Conservation (phyloP, 116 monocot species). For the Trichopus zeylanicus region DNA sequence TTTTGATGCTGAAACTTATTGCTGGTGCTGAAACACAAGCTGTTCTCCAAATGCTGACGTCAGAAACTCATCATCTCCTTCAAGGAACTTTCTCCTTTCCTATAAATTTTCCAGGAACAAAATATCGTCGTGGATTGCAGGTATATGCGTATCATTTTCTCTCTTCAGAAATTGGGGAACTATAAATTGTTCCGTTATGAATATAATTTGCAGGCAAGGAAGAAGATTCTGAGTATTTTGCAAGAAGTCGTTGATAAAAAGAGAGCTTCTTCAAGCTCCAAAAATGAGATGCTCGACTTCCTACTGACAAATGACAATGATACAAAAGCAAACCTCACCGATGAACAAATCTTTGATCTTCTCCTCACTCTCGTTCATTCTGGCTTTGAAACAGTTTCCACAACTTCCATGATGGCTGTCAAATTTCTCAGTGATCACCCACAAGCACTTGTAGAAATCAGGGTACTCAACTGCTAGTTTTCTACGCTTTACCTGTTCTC, state of each 20-base stretch:
- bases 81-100: slow-evolving; percentile 65
- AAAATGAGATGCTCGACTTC: slow-evolving; percentile 65
- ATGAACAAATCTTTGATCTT: slow-evolving; percentile 80
- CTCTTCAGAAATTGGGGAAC: background rate
- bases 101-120: slow-evolving; percentile 70
- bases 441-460: slow-evolving; percentile 63
- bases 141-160: slow-evolving; percentile 14
- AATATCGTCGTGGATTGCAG: slow-evolving; percentile 55
- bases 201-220: slow-evolving; percentile 49
- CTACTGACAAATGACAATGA: slow-evolving; percentile 34
- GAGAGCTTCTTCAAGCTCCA: slow-evolving; percentile 17
- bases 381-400: slow-evolving; percentile 79
- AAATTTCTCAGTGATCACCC: slow-evolving; percentile 80
- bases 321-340: slow-evolving; percentile 32
- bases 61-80: slow-evolving; percentile 58
- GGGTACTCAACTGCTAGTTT: slow-evolving; percentile 30
- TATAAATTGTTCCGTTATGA: background rate
- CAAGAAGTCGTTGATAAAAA: slow-evolving; percentile 45
- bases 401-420: slow-evolving; percentile 82
- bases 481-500: background rate
- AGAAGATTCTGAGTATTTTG: slow-evolving; percentile 47
- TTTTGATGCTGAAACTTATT: slow-evolving; percentile 66
- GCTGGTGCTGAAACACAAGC: slow-evolving; percentile 49
- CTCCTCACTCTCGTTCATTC: slow-evolving; percentile 67
- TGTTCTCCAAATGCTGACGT: slow-evolving; percentile 29